Conservation (phyloP, 495 filamentous ascomycete species). For the Penicillium tannophilum region DNA sequence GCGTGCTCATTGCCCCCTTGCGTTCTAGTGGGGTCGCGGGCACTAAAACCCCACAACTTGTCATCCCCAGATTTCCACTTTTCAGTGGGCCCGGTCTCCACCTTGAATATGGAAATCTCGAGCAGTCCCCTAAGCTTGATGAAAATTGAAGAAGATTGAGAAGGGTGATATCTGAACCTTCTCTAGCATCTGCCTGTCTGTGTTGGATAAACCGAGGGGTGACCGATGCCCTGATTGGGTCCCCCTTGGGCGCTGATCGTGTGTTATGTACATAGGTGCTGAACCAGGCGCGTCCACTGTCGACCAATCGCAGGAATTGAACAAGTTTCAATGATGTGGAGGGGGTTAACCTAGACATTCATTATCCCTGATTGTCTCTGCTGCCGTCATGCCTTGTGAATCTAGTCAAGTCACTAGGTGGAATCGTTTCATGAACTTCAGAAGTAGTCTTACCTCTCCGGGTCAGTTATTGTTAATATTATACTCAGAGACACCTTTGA, state of each 20-base stretch:
- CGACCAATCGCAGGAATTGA: not conserved
- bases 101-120: not conserved
- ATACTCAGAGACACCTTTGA: too few relatives aligned
- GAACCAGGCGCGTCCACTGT: not conserved
- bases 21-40: not conserved
- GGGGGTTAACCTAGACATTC: not conserved
- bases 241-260: constrained; percentile 4
- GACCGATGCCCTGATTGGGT: not conserved
- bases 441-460: too few relatives aligned
- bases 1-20: not conserved
- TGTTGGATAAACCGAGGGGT: not conserved
- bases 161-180: not conserved
- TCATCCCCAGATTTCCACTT: constrained; percentile 11
- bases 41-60: constrained; percentile 2
- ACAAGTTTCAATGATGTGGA: not conserved
- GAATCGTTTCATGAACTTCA: too few relatives aligned
- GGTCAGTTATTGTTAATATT: too few relatives aligned
- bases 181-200: not conserved
- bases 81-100: constrained; percentile 3
- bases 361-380: not conserved
- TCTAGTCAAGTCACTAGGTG: too few relatives aligned
- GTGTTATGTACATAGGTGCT: not conserved
- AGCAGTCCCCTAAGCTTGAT: too few relatives aligned
- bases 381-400: not conserved
- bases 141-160: too few relatives aligned